phyloP scores from a whole-genome alignment of 2,329 filamentous ascomycete species.

The Fusarium odoratissimum region DNA sequence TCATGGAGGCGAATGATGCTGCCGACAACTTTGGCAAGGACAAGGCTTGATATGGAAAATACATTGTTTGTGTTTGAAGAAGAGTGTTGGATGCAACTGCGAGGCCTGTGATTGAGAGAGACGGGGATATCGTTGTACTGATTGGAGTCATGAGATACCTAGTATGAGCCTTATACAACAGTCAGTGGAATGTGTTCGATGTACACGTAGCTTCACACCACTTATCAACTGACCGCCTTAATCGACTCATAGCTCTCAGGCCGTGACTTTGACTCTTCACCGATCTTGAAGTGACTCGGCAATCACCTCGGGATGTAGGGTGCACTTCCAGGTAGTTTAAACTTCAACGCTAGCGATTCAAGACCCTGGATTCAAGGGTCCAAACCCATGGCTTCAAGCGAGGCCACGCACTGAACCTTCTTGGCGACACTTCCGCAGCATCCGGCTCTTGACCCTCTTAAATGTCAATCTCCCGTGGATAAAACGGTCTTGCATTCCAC shows the following conservation, averaged over 20 bases:
- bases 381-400: not conserved
- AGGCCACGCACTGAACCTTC: no score
- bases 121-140: rapidly evolving
- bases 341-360: not conserved
- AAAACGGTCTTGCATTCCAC: not conserved
- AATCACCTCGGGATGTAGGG: not conserved
- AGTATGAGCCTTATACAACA: not conserved
- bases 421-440: not conserved
- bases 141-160: not conserved
- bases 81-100: not conserved
- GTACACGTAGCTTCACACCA: not conserved
- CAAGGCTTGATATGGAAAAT: not conserved
- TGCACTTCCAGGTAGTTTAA: not conserved
- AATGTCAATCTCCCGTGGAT: not conserved
- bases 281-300: not conserved
- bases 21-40: not conserved
- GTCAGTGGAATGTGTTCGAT: not conserved
- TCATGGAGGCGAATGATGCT: not conserved
- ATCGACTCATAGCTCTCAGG: rapidly evolving
- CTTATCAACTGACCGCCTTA: not conserved
- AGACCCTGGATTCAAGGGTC: not conserved
- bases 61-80: rapidly evolving
- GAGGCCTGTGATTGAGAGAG: not conserved
- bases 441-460: not conserved
- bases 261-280: not conserved